These are phyloP conservation scores for Diaporthe citri DNA, from an alignment of 2,329 filamentous ascomycete genomes.

Conservation along the genomic window DNA sequence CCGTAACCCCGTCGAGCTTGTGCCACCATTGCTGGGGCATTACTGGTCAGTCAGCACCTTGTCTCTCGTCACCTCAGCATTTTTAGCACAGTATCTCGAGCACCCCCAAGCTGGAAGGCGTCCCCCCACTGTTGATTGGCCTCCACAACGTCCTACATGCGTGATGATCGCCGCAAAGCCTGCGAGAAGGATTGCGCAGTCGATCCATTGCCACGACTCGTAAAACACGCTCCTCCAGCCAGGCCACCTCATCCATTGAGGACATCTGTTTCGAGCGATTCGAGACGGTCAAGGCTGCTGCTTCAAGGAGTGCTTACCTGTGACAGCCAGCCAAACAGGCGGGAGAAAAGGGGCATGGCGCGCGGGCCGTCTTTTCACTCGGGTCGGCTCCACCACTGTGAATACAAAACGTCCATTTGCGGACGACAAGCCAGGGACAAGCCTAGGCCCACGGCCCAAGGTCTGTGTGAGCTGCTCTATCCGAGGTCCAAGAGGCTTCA, in stretches of 20 bases:
- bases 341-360: constrained; percentile 31
- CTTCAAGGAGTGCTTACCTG: constrained; percentile 30
- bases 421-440: constrained; percentile 22
- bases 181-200: constrained; percentile 9
- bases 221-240: constrained; percentile 8
- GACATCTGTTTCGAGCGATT: constrained; percentile 26
- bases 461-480: constrained; percentile 21
- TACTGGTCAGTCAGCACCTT: constrained; percentile 13
- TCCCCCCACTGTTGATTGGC: neutral
- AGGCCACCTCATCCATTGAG: constrained; percentile 19
- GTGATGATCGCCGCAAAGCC: constrained; percentile 25
- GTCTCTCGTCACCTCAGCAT: constrained; percentile 18
- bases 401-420: constrained; percentile 31
- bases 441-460: neutral
- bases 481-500: constrained; percentile 27
- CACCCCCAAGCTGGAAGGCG: neutral
- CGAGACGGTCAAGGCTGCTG: constrained; percentile 28
- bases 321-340: constrained; percentile 25
- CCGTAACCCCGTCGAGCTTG: constrained; percentile 23
- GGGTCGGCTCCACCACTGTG: constrained; percentile 24
- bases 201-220: constrained; percentile 27
- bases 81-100: constrained; percentile 8
- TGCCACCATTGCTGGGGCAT: constrained; percentile 12
- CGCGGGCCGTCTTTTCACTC: constrained; percentile 32
- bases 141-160: constrained; percentile 11